Percentiles rank a stretch among this genome's conserved stretches.
Conservation (phyloP, 1,284 basidiomycete genomes). For the Moesziomyces parantarcticus region DNA sequence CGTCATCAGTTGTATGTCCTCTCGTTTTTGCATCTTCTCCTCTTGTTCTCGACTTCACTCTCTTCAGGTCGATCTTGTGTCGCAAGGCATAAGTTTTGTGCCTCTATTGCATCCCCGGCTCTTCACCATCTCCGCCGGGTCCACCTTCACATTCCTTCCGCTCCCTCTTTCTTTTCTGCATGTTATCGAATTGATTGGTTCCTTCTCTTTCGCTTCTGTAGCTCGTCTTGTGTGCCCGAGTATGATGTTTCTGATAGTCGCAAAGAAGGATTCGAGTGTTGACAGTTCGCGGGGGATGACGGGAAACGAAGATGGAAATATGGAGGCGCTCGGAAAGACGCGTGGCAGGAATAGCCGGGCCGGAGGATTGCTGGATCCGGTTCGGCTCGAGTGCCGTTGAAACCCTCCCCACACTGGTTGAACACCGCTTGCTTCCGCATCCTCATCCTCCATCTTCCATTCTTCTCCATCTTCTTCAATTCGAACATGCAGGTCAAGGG, state of each 20-base stretch:
- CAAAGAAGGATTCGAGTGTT: neutral
- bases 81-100: neutral
- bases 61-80: neutral
- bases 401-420: neutral
- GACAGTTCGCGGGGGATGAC: too few relatives aligned
- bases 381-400: neutral
- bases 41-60: neutral
- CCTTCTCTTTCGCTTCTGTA: conserved; percentile 9
- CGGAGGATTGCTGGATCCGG: neutral
- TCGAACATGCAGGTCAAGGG: conserved; percentile 56
- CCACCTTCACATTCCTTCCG: neutral
- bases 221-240: neutral
- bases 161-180: neutral
- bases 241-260: neutral
- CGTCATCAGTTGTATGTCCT: neutral
- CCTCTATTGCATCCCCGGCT: neutral
- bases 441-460: neutral
- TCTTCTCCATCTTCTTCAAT: neutral
- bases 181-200: conserved; percentile 13
- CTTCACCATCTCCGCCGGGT: too few relatives aligned
- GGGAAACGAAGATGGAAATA: neutral
- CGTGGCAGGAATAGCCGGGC: neutral
- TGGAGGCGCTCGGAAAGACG: neutral
- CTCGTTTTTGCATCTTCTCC: neutral
- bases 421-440: neutral